Conservation (phyloP, 176 grass and related monocot genomes). For the Alloteropsis semialata region DNA sequence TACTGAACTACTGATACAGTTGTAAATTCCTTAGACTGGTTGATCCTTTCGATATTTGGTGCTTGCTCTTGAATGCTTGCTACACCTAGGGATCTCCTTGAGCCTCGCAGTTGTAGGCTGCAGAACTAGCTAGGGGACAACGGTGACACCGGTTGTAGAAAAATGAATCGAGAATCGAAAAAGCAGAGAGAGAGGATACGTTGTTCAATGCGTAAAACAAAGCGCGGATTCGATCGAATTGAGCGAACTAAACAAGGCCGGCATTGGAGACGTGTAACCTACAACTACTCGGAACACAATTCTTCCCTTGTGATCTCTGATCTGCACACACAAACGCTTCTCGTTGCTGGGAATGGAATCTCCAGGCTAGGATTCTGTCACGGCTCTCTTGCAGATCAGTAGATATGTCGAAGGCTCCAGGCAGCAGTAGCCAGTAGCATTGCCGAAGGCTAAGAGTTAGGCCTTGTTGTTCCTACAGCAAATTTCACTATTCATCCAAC, state of each 20-base stretch:
- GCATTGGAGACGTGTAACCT: background rate
- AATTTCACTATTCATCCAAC: no score
- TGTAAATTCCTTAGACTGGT: background rate
- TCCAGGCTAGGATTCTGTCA: slow-evolving; percentile 6
- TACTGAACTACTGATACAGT: background rate
- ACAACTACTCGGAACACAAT: background rate
- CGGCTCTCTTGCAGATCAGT: background rate
- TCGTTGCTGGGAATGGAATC: slow-evolving; percentile 32
- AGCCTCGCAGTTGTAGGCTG: slow-evolving; percentile 14
- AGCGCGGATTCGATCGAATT: no score
- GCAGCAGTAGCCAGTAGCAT: background rate
- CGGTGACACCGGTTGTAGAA: slow-evolving; percentile 7
- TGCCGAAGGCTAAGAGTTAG: no score
- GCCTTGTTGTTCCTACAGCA: no score
- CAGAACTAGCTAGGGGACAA: slow-evolving; percentile 35
- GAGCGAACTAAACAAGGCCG: no score
- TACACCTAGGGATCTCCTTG: slow-evolving; percentile 24
- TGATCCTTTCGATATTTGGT: background rate
- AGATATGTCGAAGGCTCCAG: background rate
- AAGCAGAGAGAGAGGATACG: no score
- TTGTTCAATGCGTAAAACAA: no score
- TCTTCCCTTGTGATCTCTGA: background rate
- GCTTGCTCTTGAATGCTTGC: slow-evolving; percentile 19
- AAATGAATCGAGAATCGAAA: no score
- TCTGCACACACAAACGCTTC: slow-evolving; percentile 1